These are phyloP conservation scores for Rosa chinensis DNA, from an alignment of 306 rosid species.

Conservation along the genomic window DNA sequence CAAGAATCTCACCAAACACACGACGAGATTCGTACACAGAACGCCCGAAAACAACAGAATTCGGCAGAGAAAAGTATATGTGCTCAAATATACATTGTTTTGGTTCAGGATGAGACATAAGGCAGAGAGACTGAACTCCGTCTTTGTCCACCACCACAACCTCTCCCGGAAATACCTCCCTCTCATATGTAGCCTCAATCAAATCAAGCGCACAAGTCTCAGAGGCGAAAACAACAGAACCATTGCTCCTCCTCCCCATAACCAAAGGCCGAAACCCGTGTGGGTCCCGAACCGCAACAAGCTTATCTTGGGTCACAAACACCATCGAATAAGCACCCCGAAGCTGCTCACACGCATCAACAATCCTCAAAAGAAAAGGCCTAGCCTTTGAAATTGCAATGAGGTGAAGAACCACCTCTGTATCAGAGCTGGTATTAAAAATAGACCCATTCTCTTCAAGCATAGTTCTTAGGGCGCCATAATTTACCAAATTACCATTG, in stretches of 20 bases:
- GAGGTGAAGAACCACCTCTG: conserved; percentile 87
- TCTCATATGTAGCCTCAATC: conserved; percentile 91
- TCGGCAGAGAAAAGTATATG: conserved; percentile 87
- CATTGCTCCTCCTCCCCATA: conserved; percentile 93
- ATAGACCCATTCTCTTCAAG: conserved; percentile 86
- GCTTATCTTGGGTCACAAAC: conserved; percentile 69
- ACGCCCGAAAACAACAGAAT: conserved; percentile 78
- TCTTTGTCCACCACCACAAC: conserved; percentile 77
- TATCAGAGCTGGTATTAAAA: conserved; percentile 86
- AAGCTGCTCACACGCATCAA: conserved; percentile 85
- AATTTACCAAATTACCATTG: conserved; percentile 84
- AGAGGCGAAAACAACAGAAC: conserved; percentile 93
- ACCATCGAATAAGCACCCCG: conserved; percentile 88
- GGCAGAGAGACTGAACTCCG: conserved; percentile 79
- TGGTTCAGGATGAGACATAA: conserved; percentile 82
- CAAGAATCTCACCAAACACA: conserved; percentile 77
- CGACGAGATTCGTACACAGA: conserved; percentile 81
- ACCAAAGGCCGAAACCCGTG: conserved; percentile 85
- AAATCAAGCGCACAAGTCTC: conserved; percentile 97
- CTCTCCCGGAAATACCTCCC: conserved; percentile 91
- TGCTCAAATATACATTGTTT: conserved; percentile 94
- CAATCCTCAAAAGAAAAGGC: conserved; percentile 66
- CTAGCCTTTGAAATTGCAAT: conserved; percentile 79
- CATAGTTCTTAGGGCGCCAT: conserved; percentile 49
- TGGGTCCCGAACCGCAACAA: conserved; percentile 83